These are phyloP conservation scores for Darksidea phi DNA, from an alignment of 495 filamentous ascomycete species.

Conservation along the genomic window DNA sequence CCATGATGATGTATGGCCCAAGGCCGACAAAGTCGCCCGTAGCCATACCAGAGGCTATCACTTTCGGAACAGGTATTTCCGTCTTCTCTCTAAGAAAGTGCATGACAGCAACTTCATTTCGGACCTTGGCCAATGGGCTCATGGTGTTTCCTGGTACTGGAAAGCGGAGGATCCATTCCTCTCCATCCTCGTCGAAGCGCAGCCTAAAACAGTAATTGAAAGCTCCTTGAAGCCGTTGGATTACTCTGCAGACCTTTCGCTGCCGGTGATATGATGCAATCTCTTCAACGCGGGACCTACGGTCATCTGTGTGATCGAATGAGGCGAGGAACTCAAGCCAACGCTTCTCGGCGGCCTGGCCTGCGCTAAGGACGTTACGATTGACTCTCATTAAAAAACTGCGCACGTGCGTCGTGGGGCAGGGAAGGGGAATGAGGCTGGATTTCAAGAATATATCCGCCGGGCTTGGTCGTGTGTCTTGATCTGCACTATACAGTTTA, in stretches of 20 bases:
- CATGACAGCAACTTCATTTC: constrained; percentile 15
- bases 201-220: constrained; percentile 1
- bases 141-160: constrained; percentile 4
- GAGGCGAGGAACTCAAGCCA: constrained; percentile 2
- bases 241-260: constrained; percentile 2
- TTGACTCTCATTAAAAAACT: constrained; percentile 1
- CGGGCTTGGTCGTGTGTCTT: background rate
- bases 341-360: background rate
- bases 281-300: constrained; percentile 1
- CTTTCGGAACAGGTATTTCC: constrained; percentile 8
- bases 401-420: background rate
- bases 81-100: constrained; percentile 7
- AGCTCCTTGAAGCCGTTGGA: constrained; percentile 1
- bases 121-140: constrained; percentile 1
- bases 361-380: background rate
- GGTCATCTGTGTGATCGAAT: constrained; percentile 4
- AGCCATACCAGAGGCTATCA: constrained; percentile 4
- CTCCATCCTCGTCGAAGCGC: background rate
- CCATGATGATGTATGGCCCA: constrained; percentile 15
- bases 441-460: background rate
- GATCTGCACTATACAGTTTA: background rate
- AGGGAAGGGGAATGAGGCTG: background rate
- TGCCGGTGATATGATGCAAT: background rate
- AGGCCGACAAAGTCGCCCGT: background rate
- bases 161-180: constrained; percentile 5